Percentiles rank a stretch among this genome's conserved stretches.
phyloP scores from a whole-genome alignment of 139 green algal species.

The Pycnococcus provasolii region DNA sequence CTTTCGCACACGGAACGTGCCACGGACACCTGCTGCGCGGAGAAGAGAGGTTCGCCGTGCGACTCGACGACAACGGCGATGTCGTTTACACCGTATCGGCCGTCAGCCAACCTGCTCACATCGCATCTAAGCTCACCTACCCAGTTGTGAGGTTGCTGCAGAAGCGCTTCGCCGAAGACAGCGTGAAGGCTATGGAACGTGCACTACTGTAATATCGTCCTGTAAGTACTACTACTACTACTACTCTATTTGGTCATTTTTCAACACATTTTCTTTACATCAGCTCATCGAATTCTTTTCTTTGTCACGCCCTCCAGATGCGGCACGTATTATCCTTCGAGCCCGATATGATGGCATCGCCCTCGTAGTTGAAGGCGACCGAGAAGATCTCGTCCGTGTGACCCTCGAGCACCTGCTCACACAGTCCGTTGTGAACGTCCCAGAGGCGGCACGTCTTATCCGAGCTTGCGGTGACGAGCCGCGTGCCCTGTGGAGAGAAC shows the following conservation, averaged over 20 bases:
- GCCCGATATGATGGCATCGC: slow-evolving; percentile 55
- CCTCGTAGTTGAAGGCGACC: slow-evolving; percentile 67
- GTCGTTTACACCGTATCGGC: slow-evolving; percentile 10
- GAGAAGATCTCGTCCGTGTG: slow-evolving; percentile 68
- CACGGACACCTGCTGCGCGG: slow-evolving; percentile 14
- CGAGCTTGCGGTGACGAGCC: slow-evolving; percentile 45
- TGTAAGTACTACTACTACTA: too few species aligned
- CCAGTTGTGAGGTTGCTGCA: slow-evolving; percentile 15
- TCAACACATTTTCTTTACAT: too few species aligned
- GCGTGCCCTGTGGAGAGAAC: slow-evolving; percentile 58
- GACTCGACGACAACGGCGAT: neutral
- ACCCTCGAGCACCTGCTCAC: slow-evolving; percentile 49
- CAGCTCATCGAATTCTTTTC: too few species aligned
- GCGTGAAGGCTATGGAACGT: neutral
- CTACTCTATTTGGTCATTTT: too few species aligned
- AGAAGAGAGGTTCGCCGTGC: slow-evolving; percentile 18
- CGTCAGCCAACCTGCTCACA: slow-evolving; percentile 6
- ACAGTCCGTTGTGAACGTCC: slow-evolving; percentile 39
- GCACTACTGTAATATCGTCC: too few species aligned
- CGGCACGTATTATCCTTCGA: slow-evolving; percentile 65
- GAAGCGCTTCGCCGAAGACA: slow-evolving; percentile 5
- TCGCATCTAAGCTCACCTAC: neutral
- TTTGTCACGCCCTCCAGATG: slow-evolving; percentile 40
- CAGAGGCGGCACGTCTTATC: slow-evolving; percentile 50
- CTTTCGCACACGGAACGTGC: slow-evolving; percentile 16